phyloP scores from a whole-genome alignment of 306 rosid species.

The Nissolia schottii region DNA sequence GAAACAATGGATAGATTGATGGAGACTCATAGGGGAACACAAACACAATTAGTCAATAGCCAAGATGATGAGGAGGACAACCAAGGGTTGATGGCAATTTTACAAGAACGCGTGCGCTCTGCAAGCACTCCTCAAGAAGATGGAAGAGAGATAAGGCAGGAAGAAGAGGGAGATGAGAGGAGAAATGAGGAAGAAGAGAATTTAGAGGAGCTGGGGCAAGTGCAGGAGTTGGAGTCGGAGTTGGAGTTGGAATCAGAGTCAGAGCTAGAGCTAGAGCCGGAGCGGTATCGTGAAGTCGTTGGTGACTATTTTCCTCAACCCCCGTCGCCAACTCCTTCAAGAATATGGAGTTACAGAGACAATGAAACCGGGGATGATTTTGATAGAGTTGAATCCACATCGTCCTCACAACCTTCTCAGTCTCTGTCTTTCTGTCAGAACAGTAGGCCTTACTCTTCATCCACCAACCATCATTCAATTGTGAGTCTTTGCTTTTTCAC shows the following conservation, averaged over 20 bases:
- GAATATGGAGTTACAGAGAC: constrained; percentile 68
- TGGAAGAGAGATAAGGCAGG: neutral
- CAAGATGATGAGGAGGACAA: constrained; percentile 37
- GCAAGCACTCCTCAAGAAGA: constrained; percentile 18
- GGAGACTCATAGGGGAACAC: constrained; percentile 53
- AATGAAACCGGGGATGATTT: constrained; percentile 59
- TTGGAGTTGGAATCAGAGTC: too few species aligned
- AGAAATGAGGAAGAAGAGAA: neutral
- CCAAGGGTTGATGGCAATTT: constrained; percentile 21
- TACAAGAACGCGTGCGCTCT: constrained; percentile 22
- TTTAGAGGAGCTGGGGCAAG: neutral
- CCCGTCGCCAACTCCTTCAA: constrained; percentile 30
- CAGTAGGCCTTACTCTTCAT: constrained; percentile 29
- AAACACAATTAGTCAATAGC: constrained; percentile 11
- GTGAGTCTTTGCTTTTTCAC: constrained; percentile 33
- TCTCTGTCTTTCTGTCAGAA: constrained; percentile 30
- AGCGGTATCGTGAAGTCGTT: constrained; percentile 33
- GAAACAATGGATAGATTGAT: constrained; percentile 71
- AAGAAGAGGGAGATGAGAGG: constrained; percentile 28
- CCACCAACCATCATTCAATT: constrained; percentile 38
- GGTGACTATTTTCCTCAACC: constrained; percentile 45
- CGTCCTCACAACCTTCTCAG: constrained; percentile 44
- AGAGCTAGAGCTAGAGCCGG: neutral
- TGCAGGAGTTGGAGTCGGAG: too few species aligned
- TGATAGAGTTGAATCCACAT: constrained; percentile 41